These are phyloP conservation scores for Eutrema heterophyllum DNA, from an alignment of 345 rosid genomes.

Conservation along the genomic window DNA sequence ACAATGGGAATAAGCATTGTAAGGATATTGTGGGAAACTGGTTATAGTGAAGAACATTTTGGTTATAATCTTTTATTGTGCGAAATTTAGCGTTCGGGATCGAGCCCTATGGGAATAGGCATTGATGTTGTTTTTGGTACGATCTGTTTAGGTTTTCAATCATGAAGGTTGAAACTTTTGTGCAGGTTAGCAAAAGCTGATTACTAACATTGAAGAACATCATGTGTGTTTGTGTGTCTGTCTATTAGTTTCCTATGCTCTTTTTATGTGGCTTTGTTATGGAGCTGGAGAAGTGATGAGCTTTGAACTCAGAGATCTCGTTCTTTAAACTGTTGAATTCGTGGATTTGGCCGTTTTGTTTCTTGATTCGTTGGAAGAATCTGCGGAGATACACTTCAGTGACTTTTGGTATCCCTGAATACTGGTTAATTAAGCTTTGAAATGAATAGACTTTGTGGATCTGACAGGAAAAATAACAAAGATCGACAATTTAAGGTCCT, in stretches of 20 bases:
- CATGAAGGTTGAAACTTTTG: background rate
- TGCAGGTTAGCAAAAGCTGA: slow-evolving; percentile 3
- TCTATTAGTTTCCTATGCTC: background rate
- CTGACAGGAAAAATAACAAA: background rate
- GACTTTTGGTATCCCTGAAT: background rate
- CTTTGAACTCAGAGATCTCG: background rate
- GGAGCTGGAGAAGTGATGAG: slow-evolving; percentile 3
- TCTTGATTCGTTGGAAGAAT: background rate
- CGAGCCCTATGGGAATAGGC: background rate
- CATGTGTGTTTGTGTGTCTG: background rate
- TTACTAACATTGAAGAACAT: background rate
- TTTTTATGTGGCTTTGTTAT: background rate
- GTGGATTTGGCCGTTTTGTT: background rate
- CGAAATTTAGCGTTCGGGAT: background rate
- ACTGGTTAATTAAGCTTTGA: background rate
- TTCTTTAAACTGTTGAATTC: background rate
- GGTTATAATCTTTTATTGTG: background rate
- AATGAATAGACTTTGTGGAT: background rate
- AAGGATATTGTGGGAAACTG: slow-evolving; percentile 17
- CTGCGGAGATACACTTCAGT: background rate
- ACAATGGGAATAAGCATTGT: slow-evolving; percentile 27
- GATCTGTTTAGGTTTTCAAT: background rate
- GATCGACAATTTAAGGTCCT: background rate
- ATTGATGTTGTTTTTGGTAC: background rate
- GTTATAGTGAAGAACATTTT: slow-evolving; percentile 28